Evolutionary conservation across 805 yeast genomes (phyloP), one percentile per base, ranked within the genome.

Genomic region (Nematodospora valgi): DNA sequence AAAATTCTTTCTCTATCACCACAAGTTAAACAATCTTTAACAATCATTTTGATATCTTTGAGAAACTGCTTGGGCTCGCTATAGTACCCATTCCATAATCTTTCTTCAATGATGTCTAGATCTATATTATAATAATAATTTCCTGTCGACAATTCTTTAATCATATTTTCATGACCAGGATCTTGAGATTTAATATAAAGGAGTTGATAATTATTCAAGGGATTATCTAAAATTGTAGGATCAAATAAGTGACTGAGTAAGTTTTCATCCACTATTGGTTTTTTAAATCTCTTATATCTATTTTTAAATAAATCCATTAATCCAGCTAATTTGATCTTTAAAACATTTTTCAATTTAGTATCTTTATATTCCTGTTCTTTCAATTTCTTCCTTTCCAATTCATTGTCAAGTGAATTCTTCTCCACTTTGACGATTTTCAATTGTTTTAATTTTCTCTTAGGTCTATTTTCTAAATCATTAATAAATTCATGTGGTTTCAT

Each of bases 21-120:
- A 3, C 73, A 60, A 0, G 80, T 76, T 22, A 72, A 68, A 0
- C 95, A 74, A 62, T 93, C 99, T 22, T 70, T 70, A 28, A 85
- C 80, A 24, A 93, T 91, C 77, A 84, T 72, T 51, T 82, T 87
- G 28, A 93, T 74, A 53, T 93, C 98, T 45, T 74, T 77, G 47
- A 89, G 62, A 52, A 85, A 91, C 55, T 93, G 97, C 45, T 78
- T 81, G 10, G 98, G 97, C 49, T 88, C 96, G 24, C 86, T 81
- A 52, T 93, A 93, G 57, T 62, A 93, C 0, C 98, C 98, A 58
- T 93, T 93, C 98, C 98, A 93, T 36, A 93, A 61, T 39, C 98
- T 71, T 54, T 93, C 98, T 52, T 93, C 98, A 22, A 93, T 77
- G 12, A 88, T 81, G 52, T 93, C 98, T 36, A 93, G 64, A 51